Evolutionary conservation across 1,284 basidiomycete genomes (phyloP).

Genomic region (Malassezia equina): DNA sequence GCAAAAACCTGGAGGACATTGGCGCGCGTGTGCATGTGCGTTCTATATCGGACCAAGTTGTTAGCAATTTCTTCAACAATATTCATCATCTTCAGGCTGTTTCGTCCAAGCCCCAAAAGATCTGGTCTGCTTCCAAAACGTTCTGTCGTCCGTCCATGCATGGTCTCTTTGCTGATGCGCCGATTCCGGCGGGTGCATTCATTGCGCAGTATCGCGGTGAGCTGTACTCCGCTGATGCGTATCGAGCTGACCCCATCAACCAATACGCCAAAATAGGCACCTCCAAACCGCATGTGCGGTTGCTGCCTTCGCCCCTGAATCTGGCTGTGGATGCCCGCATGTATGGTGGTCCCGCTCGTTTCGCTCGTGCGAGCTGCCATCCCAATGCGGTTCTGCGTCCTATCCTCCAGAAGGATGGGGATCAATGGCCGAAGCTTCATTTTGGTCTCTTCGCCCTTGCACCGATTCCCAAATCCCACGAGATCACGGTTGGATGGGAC

Average conservation of each 20-base stretch:
- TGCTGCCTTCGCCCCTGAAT: constrained; percentile 68
- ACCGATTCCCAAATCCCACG: constrained; percentile 68
- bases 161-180: constrained; percentile 48
- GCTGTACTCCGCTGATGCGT: constrained; percentile 44
- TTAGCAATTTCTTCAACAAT: constrained; percentile 36
- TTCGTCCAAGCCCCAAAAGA: constrained; percentile 30
- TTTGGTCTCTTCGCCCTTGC: constrained; percentile 76
- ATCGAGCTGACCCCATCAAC: constrained; percentile 52
- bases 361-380: constrained; percentile 71
- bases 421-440: constrained; percentile 53
- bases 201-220: constrained; percentile 48
- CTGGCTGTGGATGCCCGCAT: constrained; percentile 70
- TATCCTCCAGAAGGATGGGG: constrained; percentile 50
- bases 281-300: constrained; percentile 62
- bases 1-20: constrained; percentile 20
- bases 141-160: constrained; percentile 49
- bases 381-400: constrained; percentile 80
- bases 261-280: constrained; percentile 53
- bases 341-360: constrained; percentile 66
- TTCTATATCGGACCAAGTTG: constrained; percentile 41
- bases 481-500: constrained; percentile 85
- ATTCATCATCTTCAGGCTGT: constrained; percentile 24
- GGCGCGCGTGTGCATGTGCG: constrained; percentile 30
- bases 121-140: constrained; percentile 49
- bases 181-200: constrained; percentile 48